These are phyloP conservation scores for Hypomyces rosellus DNA, from an alignment of 2,329 filamentous ascomycete species.

Conservation along the genomic window DNA sequence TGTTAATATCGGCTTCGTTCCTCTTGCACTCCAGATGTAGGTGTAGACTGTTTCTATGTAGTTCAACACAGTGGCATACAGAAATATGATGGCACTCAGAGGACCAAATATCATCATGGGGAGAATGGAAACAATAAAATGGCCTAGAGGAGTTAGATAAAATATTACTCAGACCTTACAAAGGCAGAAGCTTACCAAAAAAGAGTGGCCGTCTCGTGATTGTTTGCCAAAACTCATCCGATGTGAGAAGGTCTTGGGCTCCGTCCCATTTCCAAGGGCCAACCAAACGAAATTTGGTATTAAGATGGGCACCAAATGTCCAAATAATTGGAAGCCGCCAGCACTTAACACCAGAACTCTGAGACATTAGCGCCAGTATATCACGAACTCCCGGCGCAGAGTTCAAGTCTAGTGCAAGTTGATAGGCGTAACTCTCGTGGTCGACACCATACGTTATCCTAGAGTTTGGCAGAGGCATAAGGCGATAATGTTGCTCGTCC, in stretches of 20 bases:
- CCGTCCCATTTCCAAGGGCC: slow-evolving; percentile 32
- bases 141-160: slow-evolving; percentile 6
- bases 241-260: slow-evolving; percentile 16
- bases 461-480: slow-evolving; percentile 23
- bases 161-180: neutral
- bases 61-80: neutral
- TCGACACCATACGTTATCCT: slow-evolving; percentile 37
- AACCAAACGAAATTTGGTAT: slow-evolving; percentile 35
- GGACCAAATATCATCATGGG: slow-evolving; percentile 17
- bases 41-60: no score
- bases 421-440: slow-evolving; percentile 41
- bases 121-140: slow-evolving; percentile 14
- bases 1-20: no score
- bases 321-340: slow-evolving; percentile 25
- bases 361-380: slow-evolving; percentile 20
- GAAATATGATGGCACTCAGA: slow-evolving; percentile 9
- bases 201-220: slow-evolving; percentile 17
- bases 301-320: slow-evolving; percentile 37
- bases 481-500: slow-evolving; percentile 34
- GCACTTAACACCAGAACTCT: slow-evolving; percentile 15
- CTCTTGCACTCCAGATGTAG: no score
- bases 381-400: slow-evolving; percentile 30
- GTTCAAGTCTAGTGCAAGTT: slow-evolving; percentile 38
- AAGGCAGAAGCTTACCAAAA: slow-evolving; percentile 12
- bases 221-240: slow-evolving; percentile 18